Evolutionary conservation across 768 basidiomycete species (phyloP), one percentile per base, ranked within the genome.

Genomic region (Phaeotremella skinneri): DNA sequence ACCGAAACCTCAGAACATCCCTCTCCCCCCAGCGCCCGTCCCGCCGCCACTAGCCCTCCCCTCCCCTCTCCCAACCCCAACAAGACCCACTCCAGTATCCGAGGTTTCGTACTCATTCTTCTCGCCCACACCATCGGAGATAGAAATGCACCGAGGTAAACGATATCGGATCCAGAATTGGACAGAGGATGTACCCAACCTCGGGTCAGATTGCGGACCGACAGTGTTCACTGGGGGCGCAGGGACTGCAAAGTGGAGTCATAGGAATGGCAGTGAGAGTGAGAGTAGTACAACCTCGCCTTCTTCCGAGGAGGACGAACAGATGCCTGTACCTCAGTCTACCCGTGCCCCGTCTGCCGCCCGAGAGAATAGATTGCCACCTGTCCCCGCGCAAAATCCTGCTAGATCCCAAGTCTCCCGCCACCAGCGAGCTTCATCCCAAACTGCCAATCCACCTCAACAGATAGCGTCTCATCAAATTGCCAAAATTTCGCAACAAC

Each of bases 151-250:
- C 45, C 51, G 32, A 6, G 29, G 52, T 39, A 32, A 34, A n/a
- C 31, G 31, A 16, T 41, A 49, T 0, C 51, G 53, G 7, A 55
- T 57, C 31, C 54, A 62, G 41, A 27, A 53, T 23, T 68, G 67
- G 67, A 42, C 59, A 4, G 16, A 47, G 29, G 54, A 54, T 17
- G 37, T 61, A 9, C 59, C 59, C 14, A 48, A 41, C 37, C n/a
- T 20, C 30, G 39, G 34, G 34, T n/a, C 49, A 41, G 25, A 32
- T 55, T 4, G 53, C 48, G 26, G 55, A 57, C 43, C 43, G 21
- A 13, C 43, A 45, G 43, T 45, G 34, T 37, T 7, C 34, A 37
- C 34, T 17, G 34, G 34, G 13, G 43, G 43, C 7, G 43, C 9
- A 6, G 13, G 43, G 43, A 45, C 13, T 45, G 43, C 53, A 23